These are phyloP conservation scores for Tylopilus cervinicoccineus DNA, from an alignment of 768 basidiomycete species.

Conservation along the genomic window DNA sequence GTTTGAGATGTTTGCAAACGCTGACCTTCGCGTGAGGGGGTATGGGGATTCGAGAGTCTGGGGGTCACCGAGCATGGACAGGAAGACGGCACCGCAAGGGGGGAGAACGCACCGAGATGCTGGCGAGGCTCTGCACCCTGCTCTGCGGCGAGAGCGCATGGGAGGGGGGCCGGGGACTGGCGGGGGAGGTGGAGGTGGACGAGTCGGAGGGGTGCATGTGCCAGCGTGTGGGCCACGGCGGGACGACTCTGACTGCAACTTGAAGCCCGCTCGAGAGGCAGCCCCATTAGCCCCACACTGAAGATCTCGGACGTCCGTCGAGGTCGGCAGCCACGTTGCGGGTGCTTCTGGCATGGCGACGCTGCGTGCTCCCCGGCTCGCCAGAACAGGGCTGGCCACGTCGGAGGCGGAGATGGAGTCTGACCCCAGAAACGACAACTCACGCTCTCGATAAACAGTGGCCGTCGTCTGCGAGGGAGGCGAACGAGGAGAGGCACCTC, in stretches of 20 bases:
- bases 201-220: slow-evolving; percentile 16
- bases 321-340: neutral
- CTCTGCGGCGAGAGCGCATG: slow-evolving; percentile 15
- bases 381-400: too few species aligned
- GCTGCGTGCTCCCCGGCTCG: too few species aligned
- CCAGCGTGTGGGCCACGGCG: neutral
- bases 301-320: too few species aligned
- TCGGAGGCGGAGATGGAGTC: too few species aligned
- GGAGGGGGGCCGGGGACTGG: neutral
- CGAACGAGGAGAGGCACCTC: too few species aligned
- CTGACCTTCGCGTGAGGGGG: slow-evolving; percentile 39
- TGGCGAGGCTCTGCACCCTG: slow-evolving; percentile 26
- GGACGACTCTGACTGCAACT: too few species aligned
- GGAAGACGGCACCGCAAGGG: neutral
- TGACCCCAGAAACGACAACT: neutral
- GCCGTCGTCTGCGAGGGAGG: too few species aligned
- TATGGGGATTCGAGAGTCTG: slow-evolving; percentile 36
- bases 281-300: too few species aligned
- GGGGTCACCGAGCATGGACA: neutral
- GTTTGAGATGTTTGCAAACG: slow-evolving; percentile 35
- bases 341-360: neutral
- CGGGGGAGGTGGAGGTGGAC: slow-evolving; percentile 12
- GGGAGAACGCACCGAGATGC: slow-evolving; percentile 18
- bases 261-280: too few species aligned
- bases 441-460: too few species aligned